Percentiles rank a stretch among this genome's conserved stretches.
These are phyloP conservation scores for Sherardia arvensis DNA, from an alignment of 257 asterid genomes.

Conservation along the genomic window DNA sequence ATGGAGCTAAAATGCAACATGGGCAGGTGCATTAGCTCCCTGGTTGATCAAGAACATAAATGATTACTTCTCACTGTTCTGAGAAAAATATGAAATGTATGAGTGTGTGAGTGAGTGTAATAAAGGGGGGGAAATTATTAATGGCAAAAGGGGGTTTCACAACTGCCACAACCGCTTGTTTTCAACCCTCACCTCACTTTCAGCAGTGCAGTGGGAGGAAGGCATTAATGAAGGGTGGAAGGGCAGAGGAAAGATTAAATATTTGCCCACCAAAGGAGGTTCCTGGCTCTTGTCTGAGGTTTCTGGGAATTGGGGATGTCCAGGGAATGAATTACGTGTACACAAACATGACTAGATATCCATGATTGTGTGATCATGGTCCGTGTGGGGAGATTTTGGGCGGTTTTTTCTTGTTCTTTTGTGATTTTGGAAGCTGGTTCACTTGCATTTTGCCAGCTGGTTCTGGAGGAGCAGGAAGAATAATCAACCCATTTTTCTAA, in stretches of 20 bases:
- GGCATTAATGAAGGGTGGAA: constrained; percentile 9
- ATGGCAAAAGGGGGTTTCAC: constrained; percentile 10
- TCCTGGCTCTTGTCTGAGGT: not conserved
- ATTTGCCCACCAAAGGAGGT: not conserved
- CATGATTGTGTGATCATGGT: not conserved
- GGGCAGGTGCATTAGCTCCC: not conserved
- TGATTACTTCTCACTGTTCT: not conserved
- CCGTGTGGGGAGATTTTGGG: not conserved
- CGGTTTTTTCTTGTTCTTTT: not conserved
- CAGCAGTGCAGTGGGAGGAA: not conserved
- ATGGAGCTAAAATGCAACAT: not conserved
- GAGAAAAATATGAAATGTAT: not conserved
- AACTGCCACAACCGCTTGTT: constrained; percentile 17
- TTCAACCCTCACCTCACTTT: constrained; percentile 10
- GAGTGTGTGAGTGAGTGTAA: not conserved
- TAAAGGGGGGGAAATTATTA: constrained; percentile 3
- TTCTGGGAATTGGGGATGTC: constrained; percentile 1
- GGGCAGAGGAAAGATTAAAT: not conserved
- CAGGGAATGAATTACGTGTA: not conserved
- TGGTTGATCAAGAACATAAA: constrained; percentile 4
- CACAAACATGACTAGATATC: not conserved
- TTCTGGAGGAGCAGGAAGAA: not conserved
- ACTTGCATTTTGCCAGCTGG: not conserved
- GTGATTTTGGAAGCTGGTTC: not conserved
- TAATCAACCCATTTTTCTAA: not conserved